Evolutionary conservation across 2,329 filamentous ascomycete species (phyloP).

Genomic region (Aspergillus ustus): DNA sequence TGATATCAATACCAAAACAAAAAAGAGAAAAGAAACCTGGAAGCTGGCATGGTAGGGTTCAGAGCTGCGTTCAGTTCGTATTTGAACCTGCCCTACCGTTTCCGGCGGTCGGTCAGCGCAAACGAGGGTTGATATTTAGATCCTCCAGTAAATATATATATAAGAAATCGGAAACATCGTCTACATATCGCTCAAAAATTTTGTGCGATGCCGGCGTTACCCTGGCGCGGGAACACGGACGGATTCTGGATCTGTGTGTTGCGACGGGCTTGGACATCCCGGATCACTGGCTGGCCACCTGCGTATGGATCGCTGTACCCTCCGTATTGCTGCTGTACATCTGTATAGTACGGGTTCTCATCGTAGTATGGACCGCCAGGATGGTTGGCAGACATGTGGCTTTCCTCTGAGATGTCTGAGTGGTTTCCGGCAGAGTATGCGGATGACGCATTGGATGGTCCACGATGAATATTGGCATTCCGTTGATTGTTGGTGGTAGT

Average conservation of each 20-base stretch:
- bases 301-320: constrained; percentile 62
- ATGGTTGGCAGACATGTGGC: constrained; percentile 51
- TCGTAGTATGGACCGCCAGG: constrained; percentile 58
- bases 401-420: constrained; percentile 67
- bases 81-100: neutral
- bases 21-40: neutral
- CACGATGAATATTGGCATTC: constrained; percentile 75
- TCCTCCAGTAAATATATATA: constrained; percentile 13
- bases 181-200: constrained; percentile 71
- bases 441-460: constrained; percentile 93
- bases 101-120: neutral
- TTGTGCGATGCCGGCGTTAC: constrained; percentile 90
- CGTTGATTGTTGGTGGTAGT: constrained; percentile 57
- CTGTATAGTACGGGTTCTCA: constrained; percentile 60
- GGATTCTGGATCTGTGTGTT: constrained; percentile 96
- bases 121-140: constrained; percentile 4
- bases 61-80: neutral
- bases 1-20: neutral
- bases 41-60: neutral
- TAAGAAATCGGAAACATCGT: constrained; percentile 6
- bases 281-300: constrained; percentile 75
- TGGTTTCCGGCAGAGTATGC: constrained; percentile 83
- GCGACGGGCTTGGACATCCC: constrained; percentile 87
- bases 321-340: constrained; percentile 48
- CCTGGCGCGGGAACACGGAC: constrained; percentile 85